Percentiles rank a stretch among this genome's conserved stretches.
These are phyloP conservation scores for Tuber melanosporum DNA, from an alignment of 495 filamentous ascomycete species.

Conservation along the genomic window DNA sequence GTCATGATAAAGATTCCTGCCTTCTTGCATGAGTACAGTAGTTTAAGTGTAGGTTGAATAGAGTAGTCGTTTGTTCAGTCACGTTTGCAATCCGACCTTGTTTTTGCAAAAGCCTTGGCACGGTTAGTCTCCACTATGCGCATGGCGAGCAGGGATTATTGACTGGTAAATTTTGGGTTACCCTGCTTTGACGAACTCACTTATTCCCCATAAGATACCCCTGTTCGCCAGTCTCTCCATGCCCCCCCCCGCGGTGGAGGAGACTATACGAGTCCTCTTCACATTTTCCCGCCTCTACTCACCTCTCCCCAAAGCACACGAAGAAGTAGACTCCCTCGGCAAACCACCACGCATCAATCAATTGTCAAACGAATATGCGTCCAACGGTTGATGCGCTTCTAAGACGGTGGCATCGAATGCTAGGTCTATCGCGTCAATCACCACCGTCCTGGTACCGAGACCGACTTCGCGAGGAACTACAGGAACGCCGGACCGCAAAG, in stretches of 20 bases:
- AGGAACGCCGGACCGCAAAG: constrained; percentile 44
- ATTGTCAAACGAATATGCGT: neutral
- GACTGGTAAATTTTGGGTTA: neutral
- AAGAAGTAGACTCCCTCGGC: neutral
- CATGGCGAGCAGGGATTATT: neutral
- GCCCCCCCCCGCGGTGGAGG: no score
- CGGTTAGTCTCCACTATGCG: no score
- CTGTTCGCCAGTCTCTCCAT: neutral
- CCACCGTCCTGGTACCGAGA: constrained; percentile 48
- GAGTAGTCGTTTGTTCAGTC: no score
- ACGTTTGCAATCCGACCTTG: no score
- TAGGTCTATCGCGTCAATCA: constrained; percentile 45
- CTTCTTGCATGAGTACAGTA: no score
- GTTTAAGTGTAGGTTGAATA: no score
- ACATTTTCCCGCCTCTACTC: neutral
- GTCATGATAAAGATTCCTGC: no score
- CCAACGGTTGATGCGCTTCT: constrained; percentile 26
- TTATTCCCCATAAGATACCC: neutral
- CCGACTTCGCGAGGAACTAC: constrained; percentile 48
- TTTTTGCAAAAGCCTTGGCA: no score
- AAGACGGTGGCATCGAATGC: constrained; percentile 45
- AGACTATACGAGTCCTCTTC: neutral
- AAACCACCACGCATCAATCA: neutral
- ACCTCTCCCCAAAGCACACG: neutral
- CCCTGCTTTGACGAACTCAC: neutral